Evolutionary conservation across 495 filamentous ascomycete species (phyloP), one percentile per base, ranked within the genome.

Genomic region (Aspergillus campestris): DNA sequence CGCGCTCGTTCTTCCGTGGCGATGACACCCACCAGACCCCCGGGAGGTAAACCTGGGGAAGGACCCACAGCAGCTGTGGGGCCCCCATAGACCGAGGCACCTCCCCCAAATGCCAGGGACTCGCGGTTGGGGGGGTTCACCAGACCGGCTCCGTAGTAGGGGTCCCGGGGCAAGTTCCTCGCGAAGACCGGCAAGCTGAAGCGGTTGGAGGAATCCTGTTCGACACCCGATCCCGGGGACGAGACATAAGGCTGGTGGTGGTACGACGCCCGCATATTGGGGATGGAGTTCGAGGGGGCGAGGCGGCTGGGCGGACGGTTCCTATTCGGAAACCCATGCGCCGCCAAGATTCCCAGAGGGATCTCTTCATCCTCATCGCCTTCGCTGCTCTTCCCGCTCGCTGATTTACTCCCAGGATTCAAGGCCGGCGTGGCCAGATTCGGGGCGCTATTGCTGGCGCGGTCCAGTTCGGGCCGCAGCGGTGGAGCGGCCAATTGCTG

Each of bases 21-120:
- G 62, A 97, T 97, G 28, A 96, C 86, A n/a, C 87, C 88, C 13
- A 96, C 81, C 27, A 95, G 71, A 14, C 91, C 89, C 30, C 86
- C 87, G 6, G 73, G 67, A n/a, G 71, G 73, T 37, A 74, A 53
- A 40, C 52, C 64, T n/a, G 61, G 62, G 14, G 59, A 52, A 3
- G 58, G 43, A 10, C 47, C 56, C 45, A 31, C 62, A 53, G 51
- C 69, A 66, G 64, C 67, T 33, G 75, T 59, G n/a, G 69, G 54
- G 35, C 67, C 74, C 6, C 75, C 75, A 48, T 75, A 66, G n/a
- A 71, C 65, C 6, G 78, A 79, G n/a, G 71, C 65, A 9, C 81
- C 77, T 8, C 63, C 66, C 42, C 79, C 80, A 34, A 89, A 72
- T 14, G 83, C 78, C 44, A 94, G 69, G 18, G 84, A 84, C 65